Conservation (phyloP, 805 yeast genomes). For the Naumovozyma dairenensis region DNA sequence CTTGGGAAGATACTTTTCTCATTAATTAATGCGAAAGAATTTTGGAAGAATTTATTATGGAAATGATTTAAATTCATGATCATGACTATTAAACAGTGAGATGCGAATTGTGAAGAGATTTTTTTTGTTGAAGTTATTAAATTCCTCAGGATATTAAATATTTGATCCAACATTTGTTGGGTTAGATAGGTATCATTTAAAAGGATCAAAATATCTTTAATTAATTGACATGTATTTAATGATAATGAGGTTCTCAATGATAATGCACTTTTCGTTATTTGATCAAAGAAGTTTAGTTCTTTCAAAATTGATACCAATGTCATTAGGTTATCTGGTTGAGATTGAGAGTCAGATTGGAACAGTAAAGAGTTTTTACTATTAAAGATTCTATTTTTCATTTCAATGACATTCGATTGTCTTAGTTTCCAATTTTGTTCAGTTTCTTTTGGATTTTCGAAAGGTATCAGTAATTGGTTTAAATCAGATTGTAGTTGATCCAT, state of each 20-base stretch:
- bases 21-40: conserved; percentile 40
- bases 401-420: conserved; percentile 54
- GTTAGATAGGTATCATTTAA: conserved; percentile 24
- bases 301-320: conserved; percentile 29
- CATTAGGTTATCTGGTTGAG: conserved; percentile 32
- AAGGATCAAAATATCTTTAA: conserved; percentile 47
- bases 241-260: conserved; percentile 83
- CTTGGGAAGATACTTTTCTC: conserved; percentile 72
- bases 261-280: conserved; percentile 51
- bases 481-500: conserved; percentile 18
- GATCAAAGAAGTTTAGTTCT: conserved; percentile 40
- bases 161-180: conserved; percentile 24
- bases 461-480: conserved; percentile 20
- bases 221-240: conserved; percentile 60
- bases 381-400: conserved; percentile 44
- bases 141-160: conserved; percentile 27
- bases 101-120: conserved; percentile 30
- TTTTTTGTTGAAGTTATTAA: conserved; percentile 33
- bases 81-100: conserved; percentile 38
- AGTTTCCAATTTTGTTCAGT: conserved; percentile 79
- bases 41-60: conserved; percentile 41
- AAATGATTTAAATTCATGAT: conserved; percentile 42
- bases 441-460: conserved; percentile 60
- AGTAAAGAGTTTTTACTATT: conserved; percentile 44
- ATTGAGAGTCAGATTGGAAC: background rate